phyloP scores from a whole-genome alignment of 805 yeast species.

The Candida montana region DNA sequence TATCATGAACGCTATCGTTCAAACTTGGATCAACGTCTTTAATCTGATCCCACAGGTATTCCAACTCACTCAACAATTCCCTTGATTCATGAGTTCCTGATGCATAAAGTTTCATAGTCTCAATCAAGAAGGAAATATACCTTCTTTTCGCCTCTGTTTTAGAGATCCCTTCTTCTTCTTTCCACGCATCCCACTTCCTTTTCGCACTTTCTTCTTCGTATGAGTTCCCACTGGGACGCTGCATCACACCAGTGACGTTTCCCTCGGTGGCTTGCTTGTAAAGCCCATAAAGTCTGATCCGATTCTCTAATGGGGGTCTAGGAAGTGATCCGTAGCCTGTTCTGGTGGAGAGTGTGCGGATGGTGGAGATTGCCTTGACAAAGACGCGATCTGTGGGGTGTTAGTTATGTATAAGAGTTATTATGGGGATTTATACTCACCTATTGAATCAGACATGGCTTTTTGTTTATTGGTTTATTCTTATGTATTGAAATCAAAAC shows the following conservation, averaged over 20 bases:
- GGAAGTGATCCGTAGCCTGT: slow-evolving; percentile 60
- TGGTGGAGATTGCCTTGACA: slow-evolving; percentile 76
- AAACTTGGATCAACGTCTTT: slow-evolving; percentile 35
- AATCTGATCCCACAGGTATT: slow-evolving; percentile 70
- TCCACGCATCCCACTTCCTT: slow-evolving; percentile 86
- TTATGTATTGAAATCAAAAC: too few species aligned
- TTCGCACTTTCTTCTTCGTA: slow-evolving; percentile 63
- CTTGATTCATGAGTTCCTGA: slow-evolving; percentile 61
- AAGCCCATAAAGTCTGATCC: slow-evolving; percentile 70
- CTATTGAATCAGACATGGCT: slow-evolving; percentile 15
- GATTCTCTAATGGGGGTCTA: slow-evolving; percentile 66
- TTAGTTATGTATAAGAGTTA: background rate
- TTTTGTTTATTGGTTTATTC: slow-evolving; percentile 1
- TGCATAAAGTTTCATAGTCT: slow-evolving; percentile 68
- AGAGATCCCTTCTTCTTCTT: slow-evolving; percentile 60
- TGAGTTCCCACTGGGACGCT: slow-evolving; percentile 54
- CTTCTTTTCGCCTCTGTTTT: slow-evolving; percentile 68
- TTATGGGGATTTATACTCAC: slow-evolving; percentile 4
- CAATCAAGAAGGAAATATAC: slow-evolving; percentile 63
- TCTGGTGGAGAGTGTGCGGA: slow-evolving; percentile 62
- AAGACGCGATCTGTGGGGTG: slow-evolving; percentile 65
- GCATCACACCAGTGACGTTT: slow-evolving; percentile 63
- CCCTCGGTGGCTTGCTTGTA: slow-evolving; percentile 89
- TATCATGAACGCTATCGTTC: slow-evolving; percentile 12
- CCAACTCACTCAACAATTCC: slow-evolving; percentile 62